phyloP scores from a whole-genome alignment of 108 stramenopile species.

The Discostella pseudostelligera region DNA sequence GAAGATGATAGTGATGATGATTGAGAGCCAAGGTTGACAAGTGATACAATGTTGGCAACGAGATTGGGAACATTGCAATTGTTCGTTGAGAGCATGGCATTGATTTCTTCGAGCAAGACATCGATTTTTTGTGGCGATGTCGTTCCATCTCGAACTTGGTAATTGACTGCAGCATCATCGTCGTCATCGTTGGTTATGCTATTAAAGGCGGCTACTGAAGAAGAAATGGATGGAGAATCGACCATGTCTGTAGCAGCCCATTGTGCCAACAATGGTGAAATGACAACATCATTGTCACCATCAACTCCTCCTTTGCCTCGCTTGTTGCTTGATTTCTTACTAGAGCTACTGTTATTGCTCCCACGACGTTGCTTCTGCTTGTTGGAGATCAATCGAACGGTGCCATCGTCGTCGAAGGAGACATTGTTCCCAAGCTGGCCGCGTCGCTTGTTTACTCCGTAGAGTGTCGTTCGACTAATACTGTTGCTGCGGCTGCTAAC shows the following conservation, averaged over 20 bases:
- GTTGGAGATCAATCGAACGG: conserved; percentile 31
- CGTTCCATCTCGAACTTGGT: neutral
- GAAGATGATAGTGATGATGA: neutral
- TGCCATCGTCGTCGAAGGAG: conserved; percentile 33
- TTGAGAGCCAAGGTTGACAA: conserved; percentile 6
- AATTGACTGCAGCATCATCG: neutral
- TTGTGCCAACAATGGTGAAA: conserved; percentile 43
- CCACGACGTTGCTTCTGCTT: conserved; percentile 33
- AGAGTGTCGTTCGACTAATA: conserved; percentile 25
- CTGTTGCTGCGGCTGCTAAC: no score
- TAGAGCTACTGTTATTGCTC: conserved; percentile 16
- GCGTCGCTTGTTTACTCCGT: conserved; percentile 31
- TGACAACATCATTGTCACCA: conserved; percentile 9
- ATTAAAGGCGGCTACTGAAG: neutral
- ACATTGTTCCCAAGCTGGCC: conserved; percentile 40
- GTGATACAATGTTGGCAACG: conserved; percentile 20
- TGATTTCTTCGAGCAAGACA: conserved; percentile 23
- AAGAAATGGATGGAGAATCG: neutral
- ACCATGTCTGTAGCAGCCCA: conserved; percentile 24
- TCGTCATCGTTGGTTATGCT: conserved; percentile 9
- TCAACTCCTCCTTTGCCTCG: neutral
- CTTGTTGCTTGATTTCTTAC: neutral
- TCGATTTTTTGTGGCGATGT: conserved; percentile 13
- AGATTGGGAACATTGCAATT: conserved; percentile 28
- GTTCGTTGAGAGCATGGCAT: conserved; percentile 23